Conservation (phyloP, 2,329 filamentous ascomycete genomes). For the Trichoderma sp. region DNA sequence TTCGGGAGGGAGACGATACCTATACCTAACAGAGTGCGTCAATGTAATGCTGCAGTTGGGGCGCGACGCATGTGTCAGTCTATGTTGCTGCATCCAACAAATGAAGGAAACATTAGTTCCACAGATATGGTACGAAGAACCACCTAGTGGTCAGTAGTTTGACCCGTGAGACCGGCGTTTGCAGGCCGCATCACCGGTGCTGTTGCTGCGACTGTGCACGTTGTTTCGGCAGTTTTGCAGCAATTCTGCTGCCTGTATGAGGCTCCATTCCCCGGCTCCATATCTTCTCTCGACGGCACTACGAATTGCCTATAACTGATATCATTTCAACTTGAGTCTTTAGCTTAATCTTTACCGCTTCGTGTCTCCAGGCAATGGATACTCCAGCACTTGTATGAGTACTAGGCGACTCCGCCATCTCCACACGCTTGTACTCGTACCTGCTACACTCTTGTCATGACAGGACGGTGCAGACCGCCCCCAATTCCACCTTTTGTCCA, state of each 20-base stretch:
- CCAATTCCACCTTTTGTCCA: background rate
- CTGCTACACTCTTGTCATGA: background rate
- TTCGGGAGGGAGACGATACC: background rate
- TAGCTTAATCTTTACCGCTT: background rate
- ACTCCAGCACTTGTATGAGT: background rate
- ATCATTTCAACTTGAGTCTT: background rate
- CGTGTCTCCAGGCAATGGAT: background rate
- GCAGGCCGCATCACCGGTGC: background rate
- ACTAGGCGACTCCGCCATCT: background rate
- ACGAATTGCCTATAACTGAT: background rate
- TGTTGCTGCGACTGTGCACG: background rate
- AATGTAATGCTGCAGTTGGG: background rate
- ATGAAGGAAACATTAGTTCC: background rate
- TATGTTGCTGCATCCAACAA: background rate
- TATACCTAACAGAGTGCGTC: background rate
- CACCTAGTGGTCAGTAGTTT: background rate
- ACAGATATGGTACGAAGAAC: background rate
- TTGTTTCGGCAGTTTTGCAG: background rate
- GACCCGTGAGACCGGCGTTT: background rate
- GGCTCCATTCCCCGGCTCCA: background rate
- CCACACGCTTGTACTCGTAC: background rate
- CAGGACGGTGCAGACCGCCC: background rate
- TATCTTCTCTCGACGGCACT: background rate
- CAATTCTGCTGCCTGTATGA: background rate
- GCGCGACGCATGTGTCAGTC: background rate